Conservation (phyloP, 2,329 filamentous ascomycete species). For the Calonectria pteridis region DNA sequence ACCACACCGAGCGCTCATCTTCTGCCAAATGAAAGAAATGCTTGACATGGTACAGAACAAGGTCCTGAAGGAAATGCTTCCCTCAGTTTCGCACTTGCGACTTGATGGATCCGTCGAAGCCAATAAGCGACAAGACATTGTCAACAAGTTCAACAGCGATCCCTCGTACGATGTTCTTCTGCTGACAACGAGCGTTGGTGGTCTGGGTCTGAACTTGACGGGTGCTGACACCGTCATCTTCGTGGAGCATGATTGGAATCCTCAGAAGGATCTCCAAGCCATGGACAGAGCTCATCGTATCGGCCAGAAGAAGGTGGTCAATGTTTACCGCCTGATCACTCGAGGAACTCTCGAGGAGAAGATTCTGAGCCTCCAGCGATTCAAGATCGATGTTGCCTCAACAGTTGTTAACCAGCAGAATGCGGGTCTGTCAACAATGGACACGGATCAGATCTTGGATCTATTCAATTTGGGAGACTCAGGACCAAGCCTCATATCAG, state of each 20-base stretch:
- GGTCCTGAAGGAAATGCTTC: slow-evolving; percentile 90
- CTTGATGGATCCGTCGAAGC: slow-evolving; percentile 94
- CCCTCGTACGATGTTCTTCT: slow-evolving; percentile 95
- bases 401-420: slow-evolving; percentile 99
- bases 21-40: slow-evolving; percentile 99
- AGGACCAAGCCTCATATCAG: slow-evolving; percentile 73
- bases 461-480: slow-evolving; percentile 92
- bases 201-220: slow-evolving; percentile 93
- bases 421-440: slow-evolving; percentile 93
- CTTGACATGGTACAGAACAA: slow-evolving; percentile 98
- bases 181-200: slow-evolving; percentile 94
- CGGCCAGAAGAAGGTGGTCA: slow-evolving; percentile 99
- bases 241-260: slow-evolving; percentile 99
- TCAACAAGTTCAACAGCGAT: slow-evolving; percentile 98
- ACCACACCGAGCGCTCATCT: slow-evolving; percentile 94
- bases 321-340: slow-evolving; percentile 97
- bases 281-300: slow-evolving; percentile 99
- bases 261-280: slow-evolving; percentile 97
- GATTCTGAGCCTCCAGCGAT: slow-evolving; percentile 96
- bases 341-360: slow-evolving; percentile 97
- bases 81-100: slow-evolving; percentile 92
- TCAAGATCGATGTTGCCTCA: slow-evolving; percentile 98
- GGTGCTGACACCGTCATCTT: slow-evolving; percentile 99
- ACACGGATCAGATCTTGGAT: slow-evolving; percentile 97
- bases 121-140: slow-evolving; percentile 94